Evolutionary conservation across 1,284 basidiomycete genomes (phyloP).

Genomic region (Stygiomarasmius scandens): DNA sequence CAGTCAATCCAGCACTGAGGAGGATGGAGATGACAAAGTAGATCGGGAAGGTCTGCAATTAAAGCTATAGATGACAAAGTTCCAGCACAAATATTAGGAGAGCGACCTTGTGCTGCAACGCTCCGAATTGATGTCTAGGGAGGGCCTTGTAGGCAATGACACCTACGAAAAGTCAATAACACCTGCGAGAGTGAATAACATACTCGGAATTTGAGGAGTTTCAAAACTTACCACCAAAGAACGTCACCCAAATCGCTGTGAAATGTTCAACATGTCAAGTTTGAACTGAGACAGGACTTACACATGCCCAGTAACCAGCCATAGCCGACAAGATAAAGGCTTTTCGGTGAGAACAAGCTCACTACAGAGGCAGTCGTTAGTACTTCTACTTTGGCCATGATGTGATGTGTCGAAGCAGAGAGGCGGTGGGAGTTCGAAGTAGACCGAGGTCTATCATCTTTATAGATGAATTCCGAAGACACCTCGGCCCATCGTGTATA

Average conservation of each 20-base stretch:
- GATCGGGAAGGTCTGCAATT: slow-evolving; percentile 58
- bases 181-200: not conserved
- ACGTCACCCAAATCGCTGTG: slow-evolving; percentile 65
- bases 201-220: not conserved
- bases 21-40: slow-evolving; percentile 71
- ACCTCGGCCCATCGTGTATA: no score
- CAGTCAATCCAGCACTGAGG: slow-evolving; percentile 58
- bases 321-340: slow-evolving; percentile 59
- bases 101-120: slow-evolving; percentile 62
- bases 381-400: slow-evolving; percentile 37
- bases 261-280: not conserved
- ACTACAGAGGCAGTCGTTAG: slow-evolving; percentile 45
- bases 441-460: no score
- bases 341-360: slow-evolving; percentile 45
- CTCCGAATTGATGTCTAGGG: slow-evolving; percentile 74
- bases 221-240: slow-evolving; percentile 60
- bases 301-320: slow-evolving; percentile 71
- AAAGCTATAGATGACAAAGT: not conserved
- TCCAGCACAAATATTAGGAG: not conserved
- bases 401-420: not conserved
- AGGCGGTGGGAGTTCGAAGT: no score
- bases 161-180: slow-evolving; percentile 39
- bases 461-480: no score
- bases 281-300: slow-evolving; percentile 44
- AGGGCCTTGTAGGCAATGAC: slow-evolving; percentile 60